These are phyloP conservation scores for Fusarium sp. DNA, from an alignment of 2,329 filamentous ascomycete genomes.

Conservation along the genomic window DNA sequence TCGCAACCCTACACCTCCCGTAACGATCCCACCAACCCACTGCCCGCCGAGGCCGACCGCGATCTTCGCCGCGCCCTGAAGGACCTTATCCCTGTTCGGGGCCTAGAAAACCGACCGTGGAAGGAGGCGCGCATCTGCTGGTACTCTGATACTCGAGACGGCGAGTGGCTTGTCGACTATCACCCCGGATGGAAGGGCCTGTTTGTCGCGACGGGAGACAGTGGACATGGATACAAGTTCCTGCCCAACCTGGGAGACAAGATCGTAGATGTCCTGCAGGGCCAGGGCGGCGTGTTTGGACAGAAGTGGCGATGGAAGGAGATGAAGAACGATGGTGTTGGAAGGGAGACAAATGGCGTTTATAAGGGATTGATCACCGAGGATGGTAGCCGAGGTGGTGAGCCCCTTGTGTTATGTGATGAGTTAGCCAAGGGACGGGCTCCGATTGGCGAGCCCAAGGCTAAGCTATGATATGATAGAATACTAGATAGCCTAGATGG, in stretches of 20 bases:
- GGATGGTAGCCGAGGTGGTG: slow-evolving; percentile 69
- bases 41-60: slow-evolving; percentile 73
- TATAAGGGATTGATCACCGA: slow-evolving; percentile 63
- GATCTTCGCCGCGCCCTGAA: slow-evolving; percentile 74
- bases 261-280: slow-evolving; percentile 70
- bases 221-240: slow-evolving; percentile 80
- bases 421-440: slow-evolving; percentile 55
- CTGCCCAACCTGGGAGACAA: slow-evolving; percentile 76
- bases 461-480: slow-evolving; percentile 48
- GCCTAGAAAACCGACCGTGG: slow-evolving; percentile 73
- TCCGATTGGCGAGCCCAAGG: slow-evolving; percentile 34
- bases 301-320: slow-evolving; percentile 77
- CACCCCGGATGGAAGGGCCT: slow-evolving; percentile 74
- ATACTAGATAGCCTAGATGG: slow-evolving; percentile 29
- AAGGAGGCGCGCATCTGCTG: slow-evolving; percentile 77
- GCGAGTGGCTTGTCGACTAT: slow-evolving; percentile 80
- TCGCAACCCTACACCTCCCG: slow-evolving; percentile 56
- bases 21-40: slow-evolving; percentile 60
- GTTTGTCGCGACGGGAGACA: slow-evolving; percentile 75
- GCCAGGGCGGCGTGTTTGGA: slow-evolving; percentile 65
- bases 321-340: slow-evolving; percentile 58
- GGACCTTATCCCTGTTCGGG: slow-evolving; percentile 71
- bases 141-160: slow-evolving; percentile 82
- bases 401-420: slow-evolving; percentile 62
- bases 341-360: slow-evolving; percentile 54